These are phyloP conservation scores for Hanseniaspora clermontiae DNA, from an alignment of 805 yeast species.

Conservation along the genomic window DNA sequence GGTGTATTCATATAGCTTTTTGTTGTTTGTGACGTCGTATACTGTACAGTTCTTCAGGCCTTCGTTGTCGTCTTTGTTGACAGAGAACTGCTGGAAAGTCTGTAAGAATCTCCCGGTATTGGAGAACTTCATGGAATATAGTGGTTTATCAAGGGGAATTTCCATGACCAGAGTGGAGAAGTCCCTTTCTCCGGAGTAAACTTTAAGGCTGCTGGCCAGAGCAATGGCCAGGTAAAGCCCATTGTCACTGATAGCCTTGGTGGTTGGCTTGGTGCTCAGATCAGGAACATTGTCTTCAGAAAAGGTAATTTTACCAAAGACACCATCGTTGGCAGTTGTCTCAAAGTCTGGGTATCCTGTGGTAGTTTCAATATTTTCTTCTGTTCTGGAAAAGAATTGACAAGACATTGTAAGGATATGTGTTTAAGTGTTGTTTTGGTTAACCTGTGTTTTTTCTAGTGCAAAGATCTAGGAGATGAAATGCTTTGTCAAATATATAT, in stretches of 20 bases:
- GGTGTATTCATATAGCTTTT: slow-evolving; percentile 37
- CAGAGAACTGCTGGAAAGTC: slow-evolving; percentile 81
- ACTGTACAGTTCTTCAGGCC: slow-evolving; percentile 61
- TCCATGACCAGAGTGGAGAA: slow-evolving; percentile 19
- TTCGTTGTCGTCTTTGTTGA: slow-evolving; percentile 60
- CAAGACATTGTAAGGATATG: slow-evolving; percentile 23
- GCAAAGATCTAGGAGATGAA: too few species aligned
- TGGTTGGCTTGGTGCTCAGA: slow-evolving; percentile 14
- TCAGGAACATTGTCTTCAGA: slow-evolving; percentile 19
- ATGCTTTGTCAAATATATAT: too few species aligned
- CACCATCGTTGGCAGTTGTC: slow-evolving; percentile 1
- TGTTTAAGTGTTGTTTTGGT: not conserved
- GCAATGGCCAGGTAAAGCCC: slow-evolving; percentile 28
- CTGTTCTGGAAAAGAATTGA: slow-evolving; percentile 27
- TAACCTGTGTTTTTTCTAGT: too few species aligned
- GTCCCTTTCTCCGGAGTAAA: slow-evolving; percentile 21
- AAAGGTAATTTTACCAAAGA: slow-evolving; percentile 19
- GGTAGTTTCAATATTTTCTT: slow-evolving; percentile 26
- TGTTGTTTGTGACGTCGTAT: slow-evolving; percentile 40
- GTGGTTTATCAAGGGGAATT: slow-evolving; percentile 40
- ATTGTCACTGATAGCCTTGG: slow-evolving; percentile 27
- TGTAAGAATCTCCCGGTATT: slow-evolving; percentile 72
- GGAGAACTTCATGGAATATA: slow-evolving; percentile 75
- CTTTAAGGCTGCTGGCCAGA: slow-evolving; percentile 14
- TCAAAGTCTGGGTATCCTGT: slow-evolving; percentile 26